These are phyloP conservation scores for Arxiozyma telluris DNA, from an alignment of 1,139 yeast genomes.

Conservation along the genomic window DNA sequence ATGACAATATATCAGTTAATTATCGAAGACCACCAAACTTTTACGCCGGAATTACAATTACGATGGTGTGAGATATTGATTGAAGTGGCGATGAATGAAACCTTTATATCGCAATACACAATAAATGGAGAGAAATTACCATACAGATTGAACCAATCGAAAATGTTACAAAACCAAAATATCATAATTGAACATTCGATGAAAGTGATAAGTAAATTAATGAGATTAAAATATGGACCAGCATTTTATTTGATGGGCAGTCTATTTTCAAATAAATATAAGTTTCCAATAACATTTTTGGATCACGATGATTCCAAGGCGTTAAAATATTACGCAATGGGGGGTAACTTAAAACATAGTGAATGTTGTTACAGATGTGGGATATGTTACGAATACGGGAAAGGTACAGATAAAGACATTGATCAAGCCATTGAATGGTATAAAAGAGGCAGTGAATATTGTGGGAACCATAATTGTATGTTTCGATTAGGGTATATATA, in stretches of 20 bases:
- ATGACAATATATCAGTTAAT: conserved; percentile 17
- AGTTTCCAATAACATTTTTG: conserved; percentile 25
- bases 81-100: conserved; percentile 36
- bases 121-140: conserved; percentile 38
- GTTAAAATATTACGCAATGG: conserved; percentile 46
- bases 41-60: conserved; percentile 40
- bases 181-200: conserved; percentile 49
- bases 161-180: conserved; percentile 42
- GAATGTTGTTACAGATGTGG: conserved; percentile 59
- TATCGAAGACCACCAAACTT: conserved; percentile 24
- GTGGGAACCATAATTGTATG: conserved; percentile 52
- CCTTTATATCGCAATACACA: conserved; percentile 36
- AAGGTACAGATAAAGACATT: conserved; percentile 36
- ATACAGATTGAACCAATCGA: conserved; percentile 34
- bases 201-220: conserved; percentile 47
- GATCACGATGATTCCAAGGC: conserved; percentile 52
- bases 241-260: conserved; percentile 54
- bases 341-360: conserved; percentile 48
- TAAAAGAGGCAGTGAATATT: conserved; percentile 47
- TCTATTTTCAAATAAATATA: conserved; percentile 40
- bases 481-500: conserved; percentile 47
- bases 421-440: conserved; percentile 46
- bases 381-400: conserved; percentile 58
- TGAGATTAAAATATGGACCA: conserved; percentile 36
- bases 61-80: conserved; percentile 43